Evolutionary conservation across 768 basidiomycete species (phyloP).

Genomic region (Podaxis rugospora): DNA sequence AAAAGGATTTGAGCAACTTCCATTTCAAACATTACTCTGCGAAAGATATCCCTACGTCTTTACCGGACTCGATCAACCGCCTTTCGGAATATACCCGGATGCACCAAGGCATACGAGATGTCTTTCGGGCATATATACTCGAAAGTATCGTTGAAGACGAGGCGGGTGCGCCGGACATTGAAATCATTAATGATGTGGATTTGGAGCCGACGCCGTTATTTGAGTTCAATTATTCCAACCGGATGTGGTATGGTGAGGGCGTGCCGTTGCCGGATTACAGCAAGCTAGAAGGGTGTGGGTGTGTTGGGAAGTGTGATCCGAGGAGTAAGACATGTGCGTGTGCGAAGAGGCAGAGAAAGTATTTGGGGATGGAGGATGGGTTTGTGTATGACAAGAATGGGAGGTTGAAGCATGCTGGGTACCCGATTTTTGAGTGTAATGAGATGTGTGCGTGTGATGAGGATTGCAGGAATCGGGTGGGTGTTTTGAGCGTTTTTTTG

Average conservation of each 20-base stretch:
- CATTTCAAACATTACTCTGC: slow-evolving; percentile 29
- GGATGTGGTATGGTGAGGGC: slow-evolving; percentile 67
- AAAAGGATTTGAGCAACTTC: slow-evolving; percentile 29
- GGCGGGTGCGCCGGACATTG: slow-evolving; percentile 62
- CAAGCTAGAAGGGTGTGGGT: slow-evolving; percentile 64
- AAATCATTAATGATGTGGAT: slow-evolving; percentile 65
- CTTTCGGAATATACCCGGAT: slow-evolving; percentile 36
- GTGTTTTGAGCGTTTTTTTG: slow-evolving; percentile 17
- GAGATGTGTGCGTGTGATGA: slow-evolving; percentile 76
- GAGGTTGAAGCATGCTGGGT: slow-evolving; percentile 40
- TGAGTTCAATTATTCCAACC: slow-evolving; percentile 87
- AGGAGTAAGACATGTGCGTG: slow-evolving; percentile 72
- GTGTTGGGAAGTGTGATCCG: slow-evolving; percentile 72
- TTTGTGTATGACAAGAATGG: slow-evolving; percentile 71
- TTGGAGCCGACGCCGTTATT: slow-evolving; percentile 68
- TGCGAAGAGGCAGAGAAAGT: slow-evolving; percentile 48
- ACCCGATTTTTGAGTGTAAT: slow-evolving; percentile 86
- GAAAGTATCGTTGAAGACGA: slow-evolving; percentile 67
- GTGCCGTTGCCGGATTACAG: slow-evolving; percentile 63
- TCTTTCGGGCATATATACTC: slow-evolving; percentile 64
- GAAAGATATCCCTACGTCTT: slow-evolving; percentile 52
- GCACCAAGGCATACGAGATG: slow-evolving; percentile 38
- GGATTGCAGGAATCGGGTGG: slow-evolving; percentile 77
- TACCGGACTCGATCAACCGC: slow-evolving; percentile 66
- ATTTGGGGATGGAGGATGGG: slow-evolving; percentile 33